Base-by-base conservation (phyloP, 768 basidiomycete genomes). In the Termitomyces titanicus region DNA sequence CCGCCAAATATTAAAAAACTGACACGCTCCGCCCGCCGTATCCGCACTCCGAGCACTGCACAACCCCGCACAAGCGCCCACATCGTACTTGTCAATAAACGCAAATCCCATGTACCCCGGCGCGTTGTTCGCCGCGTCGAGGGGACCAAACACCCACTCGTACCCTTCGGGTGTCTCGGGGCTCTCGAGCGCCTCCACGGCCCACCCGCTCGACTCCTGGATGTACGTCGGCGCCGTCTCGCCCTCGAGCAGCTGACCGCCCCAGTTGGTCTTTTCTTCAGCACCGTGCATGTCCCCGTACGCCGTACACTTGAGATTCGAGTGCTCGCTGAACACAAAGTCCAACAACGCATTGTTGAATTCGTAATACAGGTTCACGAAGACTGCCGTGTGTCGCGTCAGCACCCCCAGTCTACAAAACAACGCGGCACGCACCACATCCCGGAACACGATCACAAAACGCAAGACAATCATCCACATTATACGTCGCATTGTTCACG, bases 1-100 rank as follows among this genome's bases (percentile, higher is more conserved):
- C 34, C 77, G 74, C 78, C 78, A 81, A 67, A 80, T 79, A 59
- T 81, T 81, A 66, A 81, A 78, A 69, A 72, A 81, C 51, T 74
- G 71, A 65, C 79, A 81, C 6, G 70, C 72, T 43, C 78, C 79
- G 27, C 78, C 77, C 31, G 58, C 58, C 6, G 66, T 61, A 55
- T 80, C 78, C 3, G 74, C 67, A 8, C 68, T 73, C 27, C 78
- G 73, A 12, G 65, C 67, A 53, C 76, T 79, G 62, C 79, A 81
- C 29, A 74, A 68, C 17, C 64, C 62, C 13, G 79, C 75, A 47
- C 78, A 81, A 5, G 75, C 75, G 8, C 70, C 59, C 47, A 76
- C 75, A 55, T 79, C 78, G 60, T 81, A 81, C 47, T 70, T 66
- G 56, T 76, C 74, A 18, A 79, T 65, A 67, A 79, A 79, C 11